Conservation (phyloP, 768 basidiomycete genomes). For the Lentinula detonsa region DNA sequence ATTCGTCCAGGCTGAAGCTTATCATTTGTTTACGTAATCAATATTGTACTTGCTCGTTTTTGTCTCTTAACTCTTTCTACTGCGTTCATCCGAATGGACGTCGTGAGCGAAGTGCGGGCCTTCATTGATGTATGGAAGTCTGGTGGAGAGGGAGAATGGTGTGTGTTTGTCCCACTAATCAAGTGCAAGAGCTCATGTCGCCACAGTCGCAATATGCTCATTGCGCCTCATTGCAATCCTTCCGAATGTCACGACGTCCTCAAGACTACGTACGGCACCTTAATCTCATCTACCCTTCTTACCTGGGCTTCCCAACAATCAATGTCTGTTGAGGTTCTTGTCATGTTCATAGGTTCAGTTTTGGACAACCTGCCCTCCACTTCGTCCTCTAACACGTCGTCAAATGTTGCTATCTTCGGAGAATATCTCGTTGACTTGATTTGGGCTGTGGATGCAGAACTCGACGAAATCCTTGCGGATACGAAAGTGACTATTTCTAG, state of each 20-base stretch:
- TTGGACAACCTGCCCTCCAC: conserved; percentile 62
- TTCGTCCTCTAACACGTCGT: conserved; percentile 47
- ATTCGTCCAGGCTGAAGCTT: not conserved
- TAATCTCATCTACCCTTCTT: conserved; percentile 52
- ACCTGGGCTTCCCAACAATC: conserved; percentile 46
- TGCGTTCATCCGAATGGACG: conserved; percentile 40
- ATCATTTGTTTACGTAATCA: not conserved
- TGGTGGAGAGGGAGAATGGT: conserved; percentile 64
- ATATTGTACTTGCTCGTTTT: not conserved
- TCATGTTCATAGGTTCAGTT: conserved; percentile 61
- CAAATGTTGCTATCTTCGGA: conserved; percentile 44
- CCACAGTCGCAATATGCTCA: conserved; percentile 55
- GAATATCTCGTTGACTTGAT: conserved; percentile 74
- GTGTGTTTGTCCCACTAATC: conserved; percentile 16
- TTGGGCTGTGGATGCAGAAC: conserved; percentile 73
- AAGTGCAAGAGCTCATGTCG: conserved; percentile 9
- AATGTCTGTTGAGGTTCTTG: conserved; percentile 45
- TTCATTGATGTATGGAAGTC: conserved; percentile 50
- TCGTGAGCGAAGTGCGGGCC: conserved; percentile 44
- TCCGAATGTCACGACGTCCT: conserved; percentile 49
- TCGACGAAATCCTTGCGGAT: conserved; percentile 66
- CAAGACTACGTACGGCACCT: conserved; percentile 63
- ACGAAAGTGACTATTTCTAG: conserved; percentile 36
- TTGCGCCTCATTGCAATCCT: conserved; percentile 54
- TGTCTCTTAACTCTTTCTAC: not conserved